Conservation (phyloP, 768 basidiomycete species). For the Xerocomellus intermedius region DNA sequence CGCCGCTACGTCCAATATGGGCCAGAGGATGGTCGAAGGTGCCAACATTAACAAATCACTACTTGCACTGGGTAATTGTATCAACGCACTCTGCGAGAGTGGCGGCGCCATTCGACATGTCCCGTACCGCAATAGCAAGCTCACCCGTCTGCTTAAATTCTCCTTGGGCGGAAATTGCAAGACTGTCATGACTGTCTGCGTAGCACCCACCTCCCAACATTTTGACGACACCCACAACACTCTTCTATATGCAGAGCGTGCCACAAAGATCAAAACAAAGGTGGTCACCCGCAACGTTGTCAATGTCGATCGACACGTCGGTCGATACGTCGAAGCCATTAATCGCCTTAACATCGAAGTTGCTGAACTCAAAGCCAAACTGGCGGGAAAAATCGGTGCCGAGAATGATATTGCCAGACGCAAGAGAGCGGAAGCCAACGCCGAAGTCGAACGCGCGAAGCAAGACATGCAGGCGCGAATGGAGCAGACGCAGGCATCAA, state of each 20-base stretch:
- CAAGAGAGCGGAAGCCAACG: slow-evolving; percentile 65
- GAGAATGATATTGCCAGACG: slow-evolving; percentile 66
- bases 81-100: slow-evolving; percentile 96
- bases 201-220: slow-evolving; percentile 92
- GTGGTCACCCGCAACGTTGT: slow-evolving; percentile 94
- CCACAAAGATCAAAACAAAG: slow-evolving; percentile 97
- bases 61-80: slow-evolving; percentile 95
- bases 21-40: slow-evolving; percentile 96
- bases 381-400: slow-evolving; percentile 64
- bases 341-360: slow-evolving; percentile 84
- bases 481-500: slow-evolving; percentile 67
- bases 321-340: slow-evolving; percentile 93
- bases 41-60: slow-evolving; percentile 99
- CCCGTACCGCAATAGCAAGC: slow-evolving; percentile 97
- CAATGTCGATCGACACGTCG: slow-evolving; percentile 92
- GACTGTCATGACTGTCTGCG: slow-evolving; percentile 98
- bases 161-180: slow-evolving; percentile 98
- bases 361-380: slow-evolving; percentile 79
- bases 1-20: slow-evolving; percentile 95
- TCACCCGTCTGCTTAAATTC: slow-evolving; percentile 96
- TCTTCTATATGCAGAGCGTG: slow-evolving; percentile 94
- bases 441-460: slow-evolving; percentile 73
- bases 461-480: slow-evolving; percentile 69
- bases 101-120: slow-evolving; percentile 86
- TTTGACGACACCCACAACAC: slow-evolving; percentile 99